phyloP scores from a whole-genome alignment of 2,329 filamentous ascomycete genomes.

The Phoma herbarum region DNA sequence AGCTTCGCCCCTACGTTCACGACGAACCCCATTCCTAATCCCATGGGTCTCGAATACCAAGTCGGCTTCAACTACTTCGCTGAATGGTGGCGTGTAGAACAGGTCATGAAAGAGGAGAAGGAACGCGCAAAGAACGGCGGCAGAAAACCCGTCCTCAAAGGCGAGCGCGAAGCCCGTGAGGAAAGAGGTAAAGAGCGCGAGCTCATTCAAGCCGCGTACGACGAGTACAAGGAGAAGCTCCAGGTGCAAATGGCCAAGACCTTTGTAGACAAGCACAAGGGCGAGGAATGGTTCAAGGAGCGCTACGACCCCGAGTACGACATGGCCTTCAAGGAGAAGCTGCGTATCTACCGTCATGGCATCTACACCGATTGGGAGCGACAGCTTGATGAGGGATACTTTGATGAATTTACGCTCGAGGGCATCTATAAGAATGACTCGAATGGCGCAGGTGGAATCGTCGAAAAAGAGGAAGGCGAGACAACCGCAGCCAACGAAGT shows the following conservation, averaged over 20 bases:
- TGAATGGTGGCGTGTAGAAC: slow-evolving; percentile 86
- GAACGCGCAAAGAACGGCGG: slow-evolving; percentile 75
- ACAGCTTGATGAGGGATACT: slow-evolving; percentile 83
- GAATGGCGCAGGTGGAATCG: slow-evolving; percentile 82
- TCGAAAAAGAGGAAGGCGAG: slow-evolving; percentile 96
- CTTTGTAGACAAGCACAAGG: slow-evolving; percentile 92
- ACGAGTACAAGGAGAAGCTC: slow-evolving; percentile 71
- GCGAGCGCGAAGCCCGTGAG: slow-evolving; percentile 72
- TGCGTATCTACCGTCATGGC: slow-evolving; percentile 81
- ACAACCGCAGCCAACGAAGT: slow-evolving; percentile 91
- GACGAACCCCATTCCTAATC: slow-evolving; percentile 75
- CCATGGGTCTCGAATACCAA: slow-evolving; percentile 76
- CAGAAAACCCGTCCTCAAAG: slow-evolving; percentile 70
- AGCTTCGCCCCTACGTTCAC: slow-evolving; percentile 60
- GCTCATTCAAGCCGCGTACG: slow-evolving; percentile 76
- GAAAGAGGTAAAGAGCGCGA: slow-evolving; percentile 81
- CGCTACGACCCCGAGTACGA: slow-evolving; percentile 87
- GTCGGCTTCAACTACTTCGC: slow-evolving; percentile 87
- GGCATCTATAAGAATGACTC: slow-evolving; percentile 93
- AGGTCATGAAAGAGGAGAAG: slow-evolving; percentile 82
- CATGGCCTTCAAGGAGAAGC: slow-evolving; percentile 74
- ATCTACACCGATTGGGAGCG: slow-evolving; percentile 88
- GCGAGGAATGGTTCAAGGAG: slow-evolving; percentile 98
- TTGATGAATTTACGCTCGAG: slow-evolving; percentile 94
- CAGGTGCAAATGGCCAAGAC: slow-evolving; percentile 80